Evolutionary conservation across 192 early-diverging fungal genomes (phyloP), one percentile per base, ranked within the genome.

Genomic region (Umbelopsis isabellina): DNA sequence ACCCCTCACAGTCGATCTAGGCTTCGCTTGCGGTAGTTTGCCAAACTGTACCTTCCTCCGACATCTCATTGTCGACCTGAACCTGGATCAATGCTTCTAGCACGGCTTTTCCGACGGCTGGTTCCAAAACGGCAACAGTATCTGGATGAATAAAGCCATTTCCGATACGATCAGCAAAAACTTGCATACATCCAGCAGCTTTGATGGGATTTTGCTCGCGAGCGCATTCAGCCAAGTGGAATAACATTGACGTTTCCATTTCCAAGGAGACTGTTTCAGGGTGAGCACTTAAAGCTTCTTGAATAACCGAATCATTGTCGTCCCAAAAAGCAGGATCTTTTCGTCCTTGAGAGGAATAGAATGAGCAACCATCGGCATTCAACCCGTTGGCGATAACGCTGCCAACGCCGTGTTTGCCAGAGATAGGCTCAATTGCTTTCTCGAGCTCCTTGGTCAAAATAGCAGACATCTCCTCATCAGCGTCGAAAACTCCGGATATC

Each of bases 181-280:
- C 90, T 82, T 94, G 88, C 67, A 93, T 86, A 15, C 89, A 90
- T 23, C 88, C 91, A 33, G 92, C 89, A 3, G 94, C 90, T 1
- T 82, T 83, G 51, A 97, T 88, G 1, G 84, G 83, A 37, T 76
- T 72, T 0, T 77, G 69, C 15, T 65, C 45, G 5, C 65, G 66
- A 22, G 84, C 75, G 44, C 82, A 83, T 49, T 79, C 70, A 23
- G 94, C 94, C 45, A 96, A 69, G 70, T 96, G 96, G 76, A 91
- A 91, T 58, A 98, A 70, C 83, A 88, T 89, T 67, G 87, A 91
- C 0, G 87, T 87, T 80, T 97, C 94, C 96, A 97, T 97, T 74
- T 97, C 94, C 25, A 97, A 72, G 0, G 82, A 82, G 25, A 83
- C 67, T 9, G 83, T 85, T 35, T 74, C 71, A 51, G 90, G 89